A percentile compares a stretch with the other conserved stretches of the same genome.
These are phyloP conservation scores for Komagataella ulmi DNA, from an alignment of 805 yeast genomes.

Conservation along the genomic window DNA sequence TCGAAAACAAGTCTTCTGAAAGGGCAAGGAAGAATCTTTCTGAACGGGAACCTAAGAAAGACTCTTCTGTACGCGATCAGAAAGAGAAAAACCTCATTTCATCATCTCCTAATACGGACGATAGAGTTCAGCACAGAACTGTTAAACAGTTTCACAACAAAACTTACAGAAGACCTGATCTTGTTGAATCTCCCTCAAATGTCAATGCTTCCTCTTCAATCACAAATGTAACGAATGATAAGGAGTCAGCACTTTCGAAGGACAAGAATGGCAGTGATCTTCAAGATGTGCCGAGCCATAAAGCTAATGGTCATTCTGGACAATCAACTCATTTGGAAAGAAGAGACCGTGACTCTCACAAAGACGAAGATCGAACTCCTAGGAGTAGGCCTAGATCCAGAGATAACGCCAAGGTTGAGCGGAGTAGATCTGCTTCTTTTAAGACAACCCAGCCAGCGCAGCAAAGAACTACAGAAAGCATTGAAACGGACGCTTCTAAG, in stretches of 20 bases:
- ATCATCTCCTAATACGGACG: neutral
- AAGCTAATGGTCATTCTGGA: neutral
- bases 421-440: neutral
- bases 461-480: neutral
- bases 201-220: neutral
- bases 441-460: neutral
- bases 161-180: neutral
- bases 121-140: constrained; percentile 4
- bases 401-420: neutral
- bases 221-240: neutral
- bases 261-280: neutral
- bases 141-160: constrained; percentile 8
- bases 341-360: neutral
- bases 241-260: neutral
- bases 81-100: neutral
- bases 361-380: neutral
- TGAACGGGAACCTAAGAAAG: neutral
- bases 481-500: neutral
- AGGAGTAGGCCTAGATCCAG: neutral
- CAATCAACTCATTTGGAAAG: neutral
- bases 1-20: neutral
- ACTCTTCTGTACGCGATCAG: neutral
- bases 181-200: neutral
- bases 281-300: neutral
- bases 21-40: neutral